phyloP scores from a whole-genome alignment of 2,329 filamentous ascomycete species.

The Fusarium piperis region DNA sequence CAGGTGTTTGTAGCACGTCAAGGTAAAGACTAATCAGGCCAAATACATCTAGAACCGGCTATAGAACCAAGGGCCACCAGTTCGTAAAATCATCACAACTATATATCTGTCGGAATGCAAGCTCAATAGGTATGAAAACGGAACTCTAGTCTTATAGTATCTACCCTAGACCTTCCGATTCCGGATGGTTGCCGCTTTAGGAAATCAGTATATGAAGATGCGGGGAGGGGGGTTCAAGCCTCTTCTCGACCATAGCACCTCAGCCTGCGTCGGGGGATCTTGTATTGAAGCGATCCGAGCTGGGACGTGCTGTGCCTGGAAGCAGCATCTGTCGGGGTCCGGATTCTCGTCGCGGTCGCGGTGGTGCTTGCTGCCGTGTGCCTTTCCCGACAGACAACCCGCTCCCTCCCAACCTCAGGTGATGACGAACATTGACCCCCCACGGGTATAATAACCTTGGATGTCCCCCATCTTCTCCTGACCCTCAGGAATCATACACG shows the following conservation, averaged over 20 bases:
- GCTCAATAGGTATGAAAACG: neutral
- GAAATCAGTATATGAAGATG: constrained; percentile 1
- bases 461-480: neutral
- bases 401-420: neutral
- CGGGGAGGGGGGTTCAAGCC: neutral
- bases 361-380: neutral
- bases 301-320: neutral
- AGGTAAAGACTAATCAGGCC: neutral
- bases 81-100: neutral
- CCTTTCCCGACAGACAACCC: constrained; percentile 14
- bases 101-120: neutral
- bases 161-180: constrained; percentile 23
- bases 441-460: constrained; percentile 3
- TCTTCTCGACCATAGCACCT: neutral
- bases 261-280: neutral
- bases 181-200: constrained; percentile 9
- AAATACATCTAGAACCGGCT: neutral
- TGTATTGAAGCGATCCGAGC: neutral
- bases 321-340: neutral
- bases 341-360: neutral
- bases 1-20: neutral
- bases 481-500: neutral
- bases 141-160: neutral
- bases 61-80: too few relatives aligned
- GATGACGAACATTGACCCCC: constrained; percentile 17